phyloP scores from a whole-genome alignment of 495 filamentous ascomycete species.

The Penicillium nucicola region DNA sequence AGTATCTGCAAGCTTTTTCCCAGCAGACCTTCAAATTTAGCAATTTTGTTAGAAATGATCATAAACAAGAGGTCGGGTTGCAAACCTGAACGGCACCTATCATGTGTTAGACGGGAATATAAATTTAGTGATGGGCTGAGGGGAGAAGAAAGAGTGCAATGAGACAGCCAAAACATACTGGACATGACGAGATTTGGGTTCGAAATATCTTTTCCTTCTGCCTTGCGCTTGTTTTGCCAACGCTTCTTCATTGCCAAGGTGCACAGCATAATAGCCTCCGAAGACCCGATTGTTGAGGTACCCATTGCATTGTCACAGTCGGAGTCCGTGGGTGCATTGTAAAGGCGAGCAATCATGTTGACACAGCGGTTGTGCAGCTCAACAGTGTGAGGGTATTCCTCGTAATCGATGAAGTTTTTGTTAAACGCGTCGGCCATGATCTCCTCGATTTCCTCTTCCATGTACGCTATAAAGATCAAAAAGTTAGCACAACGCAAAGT shows the following conservation, averaged over 20 bases:
- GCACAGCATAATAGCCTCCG: slow-evolving; percentile 87
- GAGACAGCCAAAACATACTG: slow-evolving; percentile 14
- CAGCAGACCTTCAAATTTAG: slow-evolving; percentile 75
- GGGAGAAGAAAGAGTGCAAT: no score
- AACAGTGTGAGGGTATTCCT: slow-evolving; percentile 84
- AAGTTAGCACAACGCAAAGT: no score
- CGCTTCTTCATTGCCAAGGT: slow-evolving; percentile 93
- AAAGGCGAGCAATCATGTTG: slow-evolving; percentile 88
- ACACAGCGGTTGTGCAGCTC: slow-evolving; percentile 92
- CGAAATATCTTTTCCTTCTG: slow-evolving; percentile 69
- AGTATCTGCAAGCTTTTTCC: slow-evolving; percentile 95
- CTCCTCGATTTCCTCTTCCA: slow-evolving; percentile 88
- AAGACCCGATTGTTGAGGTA: slow-evolving; percentile 81
- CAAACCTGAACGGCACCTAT: no score
- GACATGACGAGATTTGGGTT: slow-evolving; percentile 90
- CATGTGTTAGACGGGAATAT: no score
- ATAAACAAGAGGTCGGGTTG: no score
- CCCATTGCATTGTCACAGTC: slow-evolving; percentile 63
- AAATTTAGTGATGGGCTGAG: no score
- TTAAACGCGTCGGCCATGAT: slow-evolving; percentile 84
- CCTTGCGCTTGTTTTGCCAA: slow-evolving; percentile 82
- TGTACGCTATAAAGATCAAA: slow-evolving; percentile 13
- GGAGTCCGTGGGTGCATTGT: slow-evolving; percentile 61
- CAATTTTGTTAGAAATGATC: no score
- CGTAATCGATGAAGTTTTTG: slow-evolving; percentile 95